These are phyloP conservation scores for Colletotrichum sp. DNA, from an alignment of 2,329 filamentous ascomycete genomes.

Conservation along the genomic window DNA sequence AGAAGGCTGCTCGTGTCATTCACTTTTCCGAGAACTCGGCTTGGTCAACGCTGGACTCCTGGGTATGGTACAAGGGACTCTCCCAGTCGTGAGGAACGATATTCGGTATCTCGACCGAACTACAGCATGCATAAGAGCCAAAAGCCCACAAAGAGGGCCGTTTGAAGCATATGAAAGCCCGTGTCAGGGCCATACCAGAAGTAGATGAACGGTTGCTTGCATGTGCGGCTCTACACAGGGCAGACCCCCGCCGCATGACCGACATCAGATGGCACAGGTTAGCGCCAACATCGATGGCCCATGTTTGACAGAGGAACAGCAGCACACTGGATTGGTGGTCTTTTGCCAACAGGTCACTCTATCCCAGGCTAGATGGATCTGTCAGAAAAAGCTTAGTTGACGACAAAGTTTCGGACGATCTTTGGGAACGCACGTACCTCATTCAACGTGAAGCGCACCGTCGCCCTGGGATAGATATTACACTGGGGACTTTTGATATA, in stretches of 20 bases:
- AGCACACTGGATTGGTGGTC: background rate
- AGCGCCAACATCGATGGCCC: background rate
- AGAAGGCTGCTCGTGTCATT: background rate
- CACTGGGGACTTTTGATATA: background rate
- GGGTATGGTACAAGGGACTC: no score
- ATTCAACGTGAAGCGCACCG: conserved; percentile 7
- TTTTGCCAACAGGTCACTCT: background rate
- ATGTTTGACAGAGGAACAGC: background rate
- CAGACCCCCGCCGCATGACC: background rate
- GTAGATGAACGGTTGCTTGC: background rate
- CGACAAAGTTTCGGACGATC: background rate
- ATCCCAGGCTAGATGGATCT: background rate
- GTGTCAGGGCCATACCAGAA: background rate
- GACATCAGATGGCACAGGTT: background rate
- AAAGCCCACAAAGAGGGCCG: background rate
- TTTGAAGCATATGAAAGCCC: background rate
- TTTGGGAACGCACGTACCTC: background rate
- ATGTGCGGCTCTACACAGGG: background rate
- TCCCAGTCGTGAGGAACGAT: background rate
- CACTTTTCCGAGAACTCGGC: background rate
- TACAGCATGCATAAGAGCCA: background rate
- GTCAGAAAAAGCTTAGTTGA: background rate
- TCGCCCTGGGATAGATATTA: conserved; percentile 1
- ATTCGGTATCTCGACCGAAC: background rate
- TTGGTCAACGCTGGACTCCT: background rate